phyloP scores from a whole-genome alignment of 495 filamentous ascomycete genomes.

The Penicillium goetzii region DNA sequence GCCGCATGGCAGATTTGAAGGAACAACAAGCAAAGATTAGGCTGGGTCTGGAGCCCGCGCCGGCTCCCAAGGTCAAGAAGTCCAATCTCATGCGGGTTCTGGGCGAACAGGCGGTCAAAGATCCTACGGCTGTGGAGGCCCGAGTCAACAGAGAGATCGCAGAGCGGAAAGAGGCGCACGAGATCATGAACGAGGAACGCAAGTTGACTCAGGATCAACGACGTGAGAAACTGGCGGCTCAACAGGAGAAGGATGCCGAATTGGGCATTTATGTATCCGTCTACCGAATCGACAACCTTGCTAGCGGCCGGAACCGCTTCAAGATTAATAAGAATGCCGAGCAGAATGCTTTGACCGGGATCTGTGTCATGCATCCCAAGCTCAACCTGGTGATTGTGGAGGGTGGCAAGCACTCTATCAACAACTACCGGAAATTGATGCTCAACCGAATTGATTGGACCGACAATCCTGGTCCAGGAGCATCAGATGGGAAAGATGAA shows the following conservation, averaged over 20 bases:
- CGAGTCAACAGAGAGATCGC: constrained; percentile 88
- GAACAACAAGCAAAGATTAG: constrained; percentile 96
- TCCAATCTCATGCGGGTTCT: constrained; percentile 95
- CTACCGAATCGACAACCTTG: constrained; percentile 84
- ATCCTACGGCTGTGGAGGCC: constrained; percentile 96
- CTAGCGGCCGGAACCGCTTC: constrained; percentile 89
- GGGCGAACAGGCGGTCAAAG: constrained; percentile 96
- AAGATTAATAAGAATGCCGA: constrained; percentile 92
- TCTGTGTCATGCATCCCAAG: constrained; percentile 86
- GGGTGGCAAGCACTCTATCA: constrained; percentile 79
- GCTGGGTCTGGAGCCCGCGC: constrained; percentile 84
- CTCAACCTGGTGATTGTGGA: constrained; percentile 91
- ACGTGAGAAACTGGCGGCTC: constrained; percentile 77
- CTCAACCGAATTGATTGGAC: constrained; percentile 92
- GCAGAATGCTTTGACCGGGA: constrained; percentile 79
- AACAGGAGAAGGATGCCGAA: constrained; percentile 86
- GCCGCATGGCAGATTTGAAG: constrained; percentile 88
- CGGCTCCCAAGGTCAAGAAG: constrained; percentile 93
- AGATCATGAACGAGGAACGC: constrained; percentile 79
- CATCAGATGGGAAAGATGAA: constrained; percentile 63
- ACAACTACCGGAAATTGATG: constrained; percentile 87
- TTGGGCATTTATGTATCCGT: constrained; percentile 83
- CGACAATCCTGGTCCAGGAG: constrained; percentile 75
- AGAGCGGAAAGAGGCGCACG: constrained; percentile 77
- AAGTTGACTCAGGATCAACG: constrained; percentile 90